phyloP scores from a whole-genome alignment of 495 filamentous ascomycete species.

The Xylaria venustula region DNA sequence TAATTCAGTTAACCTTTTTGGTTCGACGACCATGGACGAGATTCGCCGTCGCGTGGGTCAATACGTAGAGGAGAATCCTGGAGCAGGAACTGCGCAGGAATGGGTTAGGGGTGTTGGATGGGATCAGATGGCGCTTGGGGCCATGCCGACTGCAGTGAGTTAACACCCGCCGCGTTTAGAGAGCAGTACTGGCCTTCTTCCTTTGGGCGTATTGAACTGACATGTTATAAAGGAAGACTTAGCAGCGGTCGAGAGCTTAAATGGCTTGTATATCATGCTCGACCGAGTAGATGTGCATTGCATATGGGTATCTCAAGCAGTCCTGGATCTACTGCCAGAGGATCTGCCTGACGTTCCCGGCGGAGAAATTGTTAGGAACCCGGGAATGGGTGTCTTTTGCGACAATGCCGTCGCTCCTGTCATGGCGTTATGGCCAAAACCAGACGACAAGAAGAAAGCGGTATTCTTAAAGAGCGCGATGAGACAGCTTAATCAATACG shows the following conservation, averaged over 20 bases:
- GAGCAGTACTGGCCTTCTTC: not conserved
- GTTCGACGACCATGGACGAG: conserved; percentile 47
- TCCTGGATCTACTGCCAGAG: conserved; percentile 53
- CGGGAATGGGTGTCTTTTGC: conserved; percentile 65
- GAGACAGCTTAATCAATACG: conserved; percentile 55
- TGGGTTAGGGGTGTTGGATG: conserved; percentile 65
- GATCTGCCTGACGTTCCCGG: conserved; percentile 55
- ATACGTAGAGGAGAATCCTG: conserved; percentile 43
- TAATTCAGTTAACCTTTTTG: conserved; percentile 59
- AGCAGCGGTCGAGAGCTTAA: conserved; percentile 47
- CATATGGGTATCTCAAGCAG: conserved; percentile 59
- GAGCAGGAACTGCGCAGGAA: conserved; percentile 41
- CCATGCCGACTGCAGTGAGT: conserved; percentile 62
- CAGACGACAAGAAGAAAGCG: conserved; percentile 44
- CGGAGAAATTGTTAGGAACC: conserved; percentile 54
- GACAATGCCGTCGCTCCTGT: conserved; percentile 68
- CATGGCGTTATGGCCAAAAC: conserved; percentile 51
- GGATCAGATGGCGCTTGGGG: conserved; percentile 61
- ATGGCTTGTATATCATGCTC: conserved; percentile 61
- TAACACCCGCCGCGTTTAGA: not conserved
- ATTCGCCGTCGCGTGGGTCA: conserved; percentile 43
- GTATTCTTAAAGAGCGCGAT: conserved; percentile 54
- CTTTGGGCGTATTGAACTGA: conserved; percentile 17
- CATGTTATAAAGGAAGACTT: conserved; percentile 43
- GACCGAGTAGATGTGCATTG: conserved; percentile 67